Evolutionary conservation across 306 rosid genomes (phyloP).

Genomic region (Trifolium repens): DNA sequence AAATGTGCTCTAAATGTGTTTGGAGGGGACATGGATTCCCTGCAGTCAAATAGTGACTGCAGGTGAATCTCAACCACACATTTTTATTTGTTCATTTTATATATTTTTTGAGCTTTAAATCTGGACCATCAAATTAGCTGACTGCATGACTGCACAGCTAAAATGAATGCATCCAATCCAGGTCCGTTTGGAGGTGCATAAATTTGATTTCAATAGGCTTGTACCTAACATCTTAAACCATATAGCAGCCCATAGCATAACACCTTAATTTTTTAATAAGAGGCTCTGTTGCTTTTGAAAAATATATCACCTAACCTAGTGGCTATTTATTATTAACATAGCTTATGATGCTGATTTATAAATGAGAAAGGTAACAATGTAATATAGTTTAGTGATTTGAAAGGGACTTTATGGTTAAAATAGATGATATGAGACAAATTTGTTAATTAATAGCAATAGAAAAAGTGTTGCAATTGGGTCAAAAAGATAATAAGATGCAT

Average conservation of each 20-base stretch:
- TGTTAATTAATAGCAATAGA: neutral
- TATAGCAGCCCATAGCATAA: neutral
- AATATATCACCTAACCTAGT: neutral
- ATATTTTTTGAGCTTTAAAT: too few species aligned
- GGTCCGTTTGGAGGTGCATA: neutral
- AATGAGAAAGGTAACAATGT: conserved; percentile 2
- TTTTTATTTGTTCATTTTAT: too few species aligned
- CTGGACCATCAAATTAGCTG: too few species aligned
- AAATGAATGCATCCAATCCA: too few species aligned
- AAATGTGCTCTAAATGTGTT: neutral
- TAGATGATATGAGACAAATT: neutral
- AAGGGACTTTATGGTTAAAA: conserved; percentile 11
- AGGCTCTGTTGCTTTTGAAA: conserved; percentile 17
- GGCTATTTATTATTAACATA: neutral
- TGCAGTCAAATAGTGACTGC: too few species aligned
- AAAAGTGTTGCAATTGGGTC: neutral
- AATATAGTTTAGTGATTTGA: neutral
- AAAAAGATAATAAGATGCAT: neutral
- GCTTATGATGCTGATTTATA: neutral
- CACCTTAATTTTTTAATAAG: neutral
- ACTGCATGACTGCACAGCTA: too few species aligned
- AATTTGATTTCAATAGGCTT: neutral
- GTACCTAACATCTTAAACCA: neutral
- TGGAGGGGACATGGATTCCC: too few species aligned
- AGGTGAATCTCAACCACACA: too few species aligned